Evolutionary conservation across 2,329 filamentous ascomycete species (phyloP), one percentile per base, ranked within the genome.

Genomic region (Oidium heveae): DNA sequence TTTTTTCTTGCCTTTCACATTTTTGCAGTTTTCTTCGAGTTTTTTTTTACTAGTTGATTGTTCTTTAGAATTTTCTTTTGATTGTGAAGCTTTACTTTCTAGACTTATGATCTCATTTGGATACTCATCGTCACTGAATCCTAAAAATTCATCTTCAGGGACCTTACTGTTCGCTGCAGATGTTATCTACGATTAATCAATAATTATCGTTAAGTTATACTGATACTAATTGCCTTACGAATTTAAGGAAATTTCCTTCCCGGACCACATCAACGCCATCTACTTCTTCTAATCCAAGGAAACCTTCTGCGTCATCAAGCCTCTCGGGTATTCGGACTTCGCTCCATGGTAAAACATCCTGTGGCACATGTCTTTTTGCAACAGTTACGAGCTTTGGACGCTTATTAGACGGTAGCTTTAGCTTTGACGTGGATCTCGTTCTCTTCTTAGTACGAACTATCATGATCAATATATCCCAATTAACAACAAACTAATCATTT

Each of bases 261-360:
- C 74, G 77, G 44, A 94, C 71, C n/a, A 98, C 74, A 33, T 94
- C 84, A 1, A 98, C 85, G 53, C 85, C 86, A 16, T 94, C 85
- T 50, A 96, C 82, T 63, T 96, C 88, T 63, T 98, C 87, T 1
- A 98, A 70, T 0, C 85, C 87, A 62, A 82, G 93, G 66, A 98
- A 95, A 0, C 91, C 91, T 59, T 93, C 87, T n/a, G 85, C 85
- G 68, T 95, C 86, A 49, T 89, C 80, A 61, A 88, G 72, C 64
- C 83, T 79, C 63, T 88, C 84, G 7, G 86, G 85, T 3, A 91
- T 77, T 20, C 77, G 71, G 12, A 74, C 71, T 41, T 71, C 66
- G 61, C 74, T 71, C 78, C 78, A 82, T 65, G 68, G 66, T 46
- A 82, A 67, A 1, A 72, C 67, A 58, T 72, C 67, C 33, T 71